phyloP scores from a whole-genome alignment of 176 grass and related monocot species.

The Metroxylon sagu region DNA sequence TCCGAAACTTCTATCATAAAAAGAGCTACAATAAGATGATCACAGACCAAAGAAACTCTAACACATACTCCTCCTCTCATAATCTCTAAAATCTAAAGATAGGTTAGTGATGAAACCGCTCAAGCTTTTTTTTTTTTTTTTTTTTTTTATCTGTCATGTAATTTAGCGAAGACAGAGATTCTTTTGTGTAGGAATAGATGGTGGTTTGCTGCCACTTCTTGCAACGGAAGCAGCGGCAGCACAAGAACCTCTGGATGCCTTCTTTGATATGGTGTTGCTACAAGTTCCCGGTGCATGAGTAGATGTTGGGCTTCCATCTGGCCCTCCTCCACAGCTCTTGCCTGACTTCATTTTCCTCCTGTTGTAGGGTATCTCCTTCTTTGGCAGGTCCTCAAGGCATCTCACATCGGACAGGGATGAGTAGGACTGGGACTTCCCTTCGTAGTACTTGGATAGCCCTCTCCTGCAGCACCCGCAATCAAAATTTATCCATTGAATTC shows the following conservation, averaged over 20 bases:
- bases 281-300: slow-evolving; percentile 17
- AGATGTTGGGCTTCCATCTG: slow-evolving; percentile 31
- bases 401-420: slow-evolving; percentile 34
- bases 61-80: too few relatives aligned
- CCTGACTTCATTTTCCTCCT: slow-evolving; percentile 60
- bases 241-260: slow-evolving; percentile 36
- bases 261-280: slow-evolving; percentile 54
- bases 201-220: slow-evolving; percentile 30
- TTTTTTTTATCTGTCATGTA: too few relatives aligned
- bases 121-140: too few relatives aligned
- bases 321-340: slow-evolving; percentile 45
- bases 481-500: too few relatives aligned
- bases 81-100: too few relatives aligned
- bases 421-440: slow-evolving; percentile 65
- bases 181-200: slow-evolving; percentile 14
- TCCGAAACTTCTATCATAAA: too few relatives aligned
- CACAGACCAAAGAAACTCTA: too few relatives aligned
- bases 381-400: slow-evolving; percentile 45
- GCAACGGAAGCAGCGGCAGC: slow-evolving; percentile 20
- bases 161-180: neutral
- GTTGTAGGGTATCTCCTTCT: slow-evolving; percentile 36
- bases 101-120: too few relatives aligned
- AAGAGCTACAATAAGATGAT: too few relatives aligned
- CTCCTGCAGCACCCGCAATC: slow-evolving; percentile 21
- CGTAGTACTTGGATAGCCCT: slow-evolving; percentile 56